Evolutionary conservation across 495 filamentous ascomycete genomes (phyloP).

Genomic region (Penicillium bialowiezense): DNA sequence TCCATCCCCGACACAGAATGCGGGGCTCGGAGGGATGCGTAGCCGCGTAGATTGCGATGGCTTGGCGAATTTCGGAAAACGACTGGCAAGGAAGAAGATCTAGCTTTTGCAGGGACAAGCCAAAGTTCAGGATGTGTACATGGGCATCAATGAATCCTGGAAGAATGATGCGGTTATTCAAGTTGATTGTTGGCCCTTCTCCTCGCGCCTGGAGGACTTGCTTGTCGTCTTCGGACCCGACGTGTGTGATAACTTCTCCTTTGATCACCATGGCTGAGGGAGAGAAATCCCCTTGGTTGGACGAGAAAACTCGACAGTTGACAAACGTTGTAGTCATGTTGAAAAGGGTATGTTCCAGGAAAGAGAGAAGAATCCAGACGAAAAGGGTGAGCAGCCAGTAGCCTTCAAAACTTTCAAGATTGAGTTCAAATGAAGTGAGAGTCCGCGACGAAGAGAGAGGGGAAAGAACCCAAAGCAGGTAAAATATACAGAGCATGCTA

Average conservation of each 20-base stretch:
- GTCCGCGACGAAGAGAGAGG: too few relatives aligned
- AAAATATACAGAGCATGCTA: too few relatives aligned
- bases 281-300: neutral
- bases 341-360: neutral
- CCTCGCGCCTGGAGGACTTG: conserved; percentile 9
- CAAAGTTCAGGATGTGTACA: conserved; percentile 60
- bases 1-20: conserved; percentile 58
- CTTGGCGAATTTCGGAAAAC: conserved; percentile 48
- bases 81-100: conserved; percentile 48
- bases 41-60: conserved; percentile 45
- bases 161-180: conserved; percentile 45
- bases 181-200: conserved; percentile 30
- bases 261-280: conserved; percentile 28
- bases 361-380: too few relatives aligned
- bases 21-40: conserved; percentile 44
- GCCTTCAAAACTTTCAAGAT: too few relatives aligned
- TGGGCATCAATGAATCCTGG: conserved; percentile 65
- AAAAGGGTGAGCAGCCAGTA: too few relatives aligned
- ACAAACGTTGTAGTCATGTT: conserved; percentile 25
- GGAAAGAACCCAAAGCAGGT: too few relatives aligned
- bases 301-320: conserved; percentile 32
- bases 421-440: too few relatives aligned
- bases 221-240: conserved; percentile 37
- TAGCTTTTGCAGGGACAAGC: conserved; percentile 55
- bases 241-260: conserved; percentile 30